Base-by-base conservation (phyloP, 768 basidiomycete genomes). In the Pulveroboletus sp. region DNA sequence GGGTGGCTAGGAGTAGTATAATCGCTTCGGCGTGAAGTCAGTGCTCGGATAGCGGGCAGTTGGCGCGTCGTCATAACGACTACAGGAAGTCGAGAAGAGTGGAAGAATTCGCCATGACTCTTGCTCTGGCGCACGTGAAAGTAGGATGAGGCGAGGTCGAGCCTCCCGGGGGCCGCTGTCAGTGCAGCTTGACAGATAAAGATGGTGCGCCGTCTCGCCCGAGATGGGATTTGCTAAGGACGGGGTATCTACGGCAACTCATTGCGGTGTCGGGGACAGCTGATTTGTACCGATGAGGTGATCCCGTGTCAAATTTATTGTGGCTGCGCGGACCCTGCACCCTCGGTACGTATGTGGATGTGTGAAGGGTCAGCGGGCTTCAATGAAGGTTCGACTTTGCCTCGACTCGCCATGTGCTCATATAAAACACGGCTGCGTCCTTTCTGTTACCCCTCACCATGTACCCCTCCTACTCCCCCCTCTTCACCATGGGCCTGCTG, bases 401-500 rank as follows among this genome's bases (percentile, higher is more conserved):
- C 32, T 17, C 41, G n/a, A 50, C 52, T 12, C 17, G 30, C 32
- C 14, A 45, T 27, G 27, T 6, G n/a, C 14, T 13, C 24, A 10
- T 61, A 61, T 61, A 60, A 62, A 62, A 16, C 45, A 2, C 47
- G 11, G 16, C 19, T 9, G 8, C 12, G 4, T 30, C 30, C 16
- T 6, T 12, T 13, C 16, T 19, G 24, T 19, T 37, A 30, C 27
- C 35, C 24, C 5, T 39, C 12, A 35, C 43, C 40, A 63, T 60
- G 46, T 37, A 56, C 22, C 27, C 61, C 2, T 61, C 54, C 2
- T 84, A 85, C 56, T 82, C 81, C 0, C 75, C 80, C 36, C 78
- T 85, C 68, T 85, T 85, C 77, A 85, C 78, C 5, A 78, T 76
- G 5, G 83, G 82, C 36, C 72, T 82, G 32, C 68, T 81, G 31